Percentiles rank a stretch among this genome's conserved stretches.
phyloP scores from a whole-genome alignment of 164 flowering plant species.

The Aristolochia fimbriata region DNA sequence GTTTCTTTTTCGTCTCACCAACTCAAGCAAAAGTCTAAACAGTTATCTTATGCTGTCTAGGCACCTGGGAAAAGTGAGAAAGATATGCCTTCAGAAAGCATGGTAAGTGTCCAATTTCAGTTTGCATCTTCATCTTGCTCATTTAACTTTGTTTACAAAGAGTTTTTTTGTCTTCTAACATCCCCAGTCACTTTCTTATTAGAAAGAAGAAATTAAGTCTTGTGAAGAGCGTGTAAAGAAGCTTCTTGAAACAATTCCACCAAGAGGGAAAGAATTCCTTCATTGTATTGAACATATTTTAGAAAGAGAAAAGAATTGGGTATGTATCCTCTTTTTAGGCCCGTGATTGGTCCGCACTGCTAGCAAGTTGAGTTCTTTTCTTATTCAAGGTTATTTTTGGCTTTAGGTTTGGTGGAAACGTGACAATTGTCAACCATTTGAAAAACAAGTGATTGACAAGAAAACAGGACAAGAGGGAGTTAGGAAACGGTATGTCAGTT shows the following conservation, averaged over 20 bases:
- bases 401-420: slow-evolving; percentile 98
- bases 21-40: neutral
- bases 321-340: slow-evolving; percentile 14
- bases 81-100: slow-evolving; percentile 76
- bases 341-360: neutral
- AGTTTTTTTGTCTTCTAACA: neutral
- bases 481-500: slow-evolving; percentile 59
- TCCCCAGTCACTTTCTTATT: slow-evolving; percentile 8
- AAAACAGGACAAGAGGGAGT: slow-evolving; percentile 55
- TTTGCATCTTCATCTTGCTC: too few relatives aligned
- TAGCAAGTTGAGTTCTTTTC: neutral
- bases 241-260: slow-evolving; percentile 86
- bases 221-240: slow-evolving; percentile 89
- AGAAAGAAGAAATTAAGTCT: slow-evolving; percentile 90
- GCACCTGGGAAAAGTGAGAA: slow-evolving; percentile 95
- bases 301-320: slow-evolving; percentile 97
- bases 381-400: neutral
- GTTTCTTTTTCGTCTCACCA: too few relatives aligned
- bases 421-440: slow-evolving; percentile 94
- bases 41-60: slow-evolving; percentile 24
- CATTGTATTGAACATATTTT: slow-evolving; percentile 79
- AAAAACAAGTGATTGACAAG: slow-evolving; percentile 62
- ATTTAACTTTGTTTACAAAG: too few relatives aligned
- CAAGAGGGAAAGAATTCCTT: slow-evolving; percentile 91
- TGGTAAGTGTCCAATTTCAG: slow-evolving; percentile 42